These are phyloP conservation scores for Aspergillus flavus DNA, from an alignment of 2,329 filamentous ascomycete genomes.

Conservation along the genomic window DNA sequence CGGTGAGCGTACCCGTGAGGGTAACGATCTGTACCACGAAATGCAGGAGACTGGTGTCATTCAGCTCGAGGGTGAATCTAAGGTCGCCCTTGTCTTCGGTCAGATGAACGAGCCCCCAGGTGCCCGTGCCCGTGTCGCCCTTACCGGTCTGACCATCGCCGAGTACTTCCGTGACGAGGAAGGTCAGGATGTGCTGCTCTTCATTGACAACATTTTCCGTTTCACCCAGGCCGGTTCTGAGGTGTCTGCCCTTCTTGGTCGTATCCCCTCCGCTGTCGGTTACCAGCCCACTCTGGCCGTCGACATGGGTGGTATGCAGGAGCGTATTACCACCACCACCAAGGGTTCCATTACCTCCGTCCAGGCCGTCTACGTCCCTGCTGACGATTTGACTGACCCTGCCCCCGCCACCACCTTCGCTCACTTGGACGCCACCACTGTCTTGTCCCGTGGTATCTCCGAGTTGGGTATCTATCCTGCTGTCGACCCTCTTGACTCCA, in stretches of 20 bases:
- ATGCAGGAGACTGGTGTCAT: slow-evolving; percentile 99
- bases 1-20: slow-evolving; percentile 99
- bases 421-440: slow-evolving; percentile 99
- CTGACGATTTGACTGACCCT: slow-evolving; percentile 99
- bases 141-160: slow-evolving; percentile 72
- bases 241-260: slow-evolving; percentile 97
- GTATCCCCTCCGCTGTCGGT: slow-evolving; percentile 99
- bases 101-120: slow-evolving; percentile 99
- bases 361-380: slow-evolving; percentile 99
- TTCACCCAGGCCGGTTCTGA: slow-evolving; percentile 99
- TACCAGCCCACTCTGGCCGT: slow-evolving; percentile 98
- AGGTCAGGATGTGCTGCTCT: slow-evolving; percentile 96
- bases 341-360: slow-evolving; percentile 99
- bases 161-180: slow-evolving; percentile 82
- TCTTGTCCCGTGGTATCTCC: slow-evolving; percentile 99
- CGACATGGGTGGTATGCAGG: slow-evolving; percentile 99
- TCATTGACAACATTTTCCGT: slow-evolving; percentile 99
- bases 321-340: slow-evolving; percentile 99
- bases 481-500: slow-evolving; percentile 99
- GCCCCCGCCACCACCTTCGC: slow-evolving; percentile 99
- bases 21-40: slow-evolving; percentile 99
- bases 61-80: slow-evolving; percentile 97
- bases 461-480: slow-evolving; percentile 99
- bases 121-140: slow-evolving; percentile 98
- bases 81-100: slow-evolving; percentile 99